Evolutionary conservation across 441 rosid genomes (phyloP).

Genomic region (Mallotus repandus): DNA sequence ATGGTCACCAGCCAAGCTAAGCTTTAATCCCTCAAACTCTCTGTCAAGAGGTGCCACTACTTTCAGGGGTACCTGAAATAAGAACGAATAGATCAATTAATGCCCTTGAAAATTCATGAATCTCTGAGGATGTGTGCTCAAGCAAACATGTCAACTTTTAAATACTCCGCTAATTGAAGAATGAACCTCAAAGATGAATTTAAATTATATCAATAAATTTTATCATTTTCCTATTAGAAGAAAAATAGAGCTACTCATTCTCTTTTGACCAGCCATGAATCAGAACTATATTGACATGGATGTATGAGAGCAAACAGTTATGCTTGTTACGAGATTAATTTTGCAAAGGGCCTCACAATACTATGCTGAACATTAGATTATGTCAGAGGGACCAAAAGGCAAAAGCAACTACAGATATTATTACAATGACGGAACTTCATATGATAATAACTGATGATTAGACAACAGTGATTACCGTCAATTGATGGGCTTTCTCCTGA

Average conservation of each 20-base stretch:
- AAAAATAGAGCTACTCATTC: neutral
- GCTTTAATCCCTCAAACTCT: constrained; percentile 47
- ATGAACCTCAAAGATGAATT: constrained; percentile 1
- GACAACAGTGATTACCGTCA: constrained; percentile 42
- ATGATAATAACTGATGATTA: neutral
- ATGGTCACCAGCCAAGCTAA: constrained; percentile 81
- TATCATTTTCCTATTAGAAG: neutral
- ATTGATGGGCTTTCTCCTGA: constrained; percentile 47
- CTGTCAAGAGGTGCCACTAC: constrained; percentile 62
- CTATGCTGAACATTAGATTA: neutral
- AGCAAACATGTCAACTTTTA: constrained; percentile 5
- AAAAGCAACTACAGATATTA: neutral
- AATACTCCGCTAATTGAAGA: neutral
- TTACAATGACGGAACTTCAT: neutral
- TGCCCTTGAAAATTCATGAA: neutral
- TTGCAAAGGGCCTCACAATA: neutral
- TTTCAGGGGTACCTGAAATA: constrained; percentile 63
- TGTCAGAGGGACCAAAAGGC: neutral
- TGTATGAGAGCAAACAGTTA: neutral
- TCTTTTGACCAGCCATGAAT: neutral
- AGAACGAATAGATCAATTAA: constrained; percentile 18
- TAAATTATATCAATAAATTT: neutral
- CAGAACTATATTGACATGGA: neutral
- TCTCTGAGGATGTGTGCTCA: neutral
- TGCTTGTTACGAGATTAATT: neutral